These are phyloP conservation scores for Aureobasidium leucospermi DNA, from an alignment of 2,329 filamentous ascomycete genomes.

Conservation along the genomic window DNA sequence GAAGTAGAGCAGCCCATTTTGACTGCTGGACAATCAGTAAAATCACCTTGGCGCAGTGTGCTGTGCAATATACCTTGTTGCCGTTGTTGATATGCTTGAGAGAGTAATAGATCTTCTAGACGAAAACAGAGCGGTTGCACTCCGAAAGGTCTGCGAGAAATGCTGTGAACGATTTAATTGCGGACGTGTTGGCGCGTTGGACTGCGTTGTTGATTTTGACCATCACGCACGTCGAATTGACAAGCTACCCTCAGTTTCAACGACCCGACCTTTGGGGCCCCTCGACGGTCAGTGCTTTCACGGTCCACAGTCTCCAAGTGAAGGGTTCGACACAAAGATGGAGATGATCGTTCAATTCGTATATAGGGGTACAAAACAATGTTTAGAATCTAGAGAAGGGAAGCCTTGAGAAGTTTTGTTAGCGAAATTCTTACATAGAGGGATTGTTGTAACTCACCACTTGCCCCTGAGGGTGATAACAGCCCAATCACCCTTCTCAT, in stretches of 20 bases:
- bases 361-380: background rate
- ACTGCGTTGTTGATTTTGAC: background rate
- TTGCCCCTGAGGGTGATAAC: slow-evolving; percentile 78
- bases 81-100: background rate
- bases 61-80: background rate
- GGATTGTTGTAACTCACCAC: slow-evolving; percentile 51
- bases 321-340: background rate
- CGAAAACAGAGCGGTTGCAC: background rate
- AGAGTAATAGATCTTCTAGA: background rate
- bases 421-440: background rate
- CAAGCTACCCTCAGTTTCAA: background rate
- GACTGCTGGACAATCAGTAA: background rate
- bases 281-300: background rate
- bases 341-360: background rate
- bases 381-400: slow-evolving; percentile 42
- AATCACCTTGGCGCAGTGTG: too few relatives aligned
- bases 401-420: slow-evolving; percentile 30
- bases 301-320: background rate
- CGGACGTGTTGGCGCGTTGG: background rate
- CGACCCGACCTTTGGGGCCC: background rate
- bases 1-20: slow-evolving; percentile 5
- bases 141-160: background rate
- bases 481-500: slow-evolving; percentile 77
- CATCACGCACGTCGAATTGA: background rate
- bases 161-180: background rate